phyloP scores from a whole-genome alignment of 1,284 basidiomycete species.

The Tilletiaria anomala region DNA sequence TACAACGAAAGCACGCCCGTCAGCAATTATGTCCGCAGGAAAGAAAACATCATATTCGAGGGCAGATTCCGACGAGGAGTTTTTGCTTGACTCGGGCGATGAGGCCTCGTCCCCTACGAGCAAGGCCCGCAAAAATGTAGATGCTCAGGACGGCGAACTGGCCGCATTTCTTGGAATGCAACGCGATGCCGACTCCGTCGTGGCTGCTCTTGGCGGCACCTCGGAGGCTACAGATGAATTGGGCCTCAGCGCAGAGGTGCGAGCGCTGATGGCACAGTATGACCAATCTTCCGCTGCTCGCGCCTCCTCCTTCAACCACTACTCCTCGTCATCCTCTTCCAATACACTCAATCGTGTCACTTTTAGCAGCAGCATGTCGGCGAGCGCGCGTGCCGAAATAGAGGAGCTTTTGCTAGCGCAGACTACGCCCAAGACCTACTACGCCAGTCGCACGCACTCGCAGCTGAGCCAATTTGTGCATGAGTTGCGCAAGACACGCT shows the following conservation, averaged over 20 bases:
- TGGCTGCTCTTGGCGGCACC: neutral
- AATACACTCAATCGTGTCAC: conserved; percentile 3
- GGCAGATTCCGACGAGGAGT: neutral
- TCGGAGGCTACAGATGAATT: neutral
- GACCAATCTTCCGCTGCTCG: conserved; percentile 2
- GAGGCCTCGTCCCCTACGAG: too few species aligned
- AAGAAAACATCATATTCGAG: neutral
- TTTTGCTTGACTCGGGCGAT: too few species aligned
- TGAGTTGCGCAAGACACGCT: conserved; percentile 61
- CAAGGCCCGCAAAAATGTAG: too few species aligned
- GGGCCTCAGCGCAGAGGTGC: conserved; percentile 57
- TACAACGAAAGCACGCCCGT: conserved; percentile 1
- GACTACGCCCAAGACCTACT: conserved; percentile 51
- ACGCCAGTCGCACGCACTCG: conserved; percentile 86
- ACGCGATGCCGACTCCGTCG: too few species aligned
- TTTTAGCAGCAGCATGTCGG: conserved; percentile 5
- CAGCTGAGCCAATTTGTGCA: conserved; percentile 80
- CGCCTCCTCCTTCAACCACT: conserved; percentile 1
- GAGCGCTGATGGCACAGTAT: conserved; percentile 56
- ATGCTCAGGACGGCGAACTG: too few species aligned
- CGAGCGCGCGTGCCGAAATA: conserved; percentile 4
- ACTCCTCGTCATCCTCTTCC: neutral
- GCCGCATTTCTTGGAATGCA: too few species aligned
- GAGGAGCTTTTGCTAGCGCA: conserved; percentile 27
- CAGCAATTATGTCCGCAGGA: conserved; percentile 32